Evolutionary conservation across 2,329 filamentous ascomycete species (phyloP).

Genomic region (Fusarium musae): DNA sequence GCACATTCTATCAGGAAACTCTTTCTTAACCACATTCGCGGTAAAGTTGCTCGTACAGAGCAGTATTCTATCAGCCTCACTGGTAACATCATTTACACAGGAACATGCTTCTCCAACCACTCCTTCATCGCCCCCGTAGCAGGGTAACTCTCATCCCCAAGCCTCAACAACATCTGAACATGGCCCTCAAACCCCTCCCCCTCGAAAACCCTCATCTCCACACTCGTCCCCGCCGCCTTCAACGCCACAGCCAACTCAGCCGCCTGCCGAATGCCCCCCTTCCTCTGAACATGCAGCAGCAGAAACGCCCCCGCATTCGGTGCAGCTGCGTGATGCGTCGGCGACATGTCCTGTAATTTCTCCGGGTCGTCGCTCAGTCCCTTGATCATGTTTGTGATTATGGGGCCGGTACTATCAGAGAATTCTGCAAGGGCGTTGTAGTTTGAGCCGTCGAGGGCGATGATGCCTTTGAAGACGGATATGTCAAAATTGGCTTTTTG

Average conservation of each 20-base stretch:
- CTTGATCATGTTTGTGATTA: not conserved
- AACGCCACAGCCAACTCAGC: not conserved
- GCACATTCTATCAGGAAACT: accelerated
- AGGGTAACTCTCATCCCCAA: not conserved
- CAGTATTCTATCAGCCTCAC: accelerated
- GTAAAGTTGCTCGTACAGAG: accelerated
- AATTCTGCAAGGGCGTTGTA: slow-evolving; percentile 10
- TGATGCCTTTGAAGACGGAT: not conserved
- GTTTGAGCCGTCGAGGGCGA: slow-evolving; percentile 3
- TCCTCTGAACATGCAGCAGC: not conserved
- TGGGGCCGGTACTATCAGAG: not conserved
- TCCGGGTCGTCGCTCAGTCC: not conserved
- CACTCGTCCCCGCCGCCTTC: not conserved
- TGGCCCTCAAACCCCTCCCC: slow-evolving; percentile 11
- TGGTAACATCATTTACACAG: not conserved
- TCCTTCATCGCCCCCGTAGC: not conserved
- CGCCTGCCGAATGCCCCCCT: not conserved
- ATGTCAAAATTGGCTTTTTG: not conserved
- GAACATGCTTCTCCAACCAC: not conserved
- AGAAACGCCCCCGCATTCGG: slow-evolving; percentile 1
- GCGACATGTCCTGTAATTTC: not conserved
- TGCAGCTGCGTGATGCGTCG: not conserved
- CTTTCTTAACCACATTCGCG: accelerated
- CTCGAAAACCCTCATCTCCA: slow-evolving; percentile 1
- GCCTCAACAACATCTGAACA: not conserved